Evolutionary conservation across 140 eudicot species (phyloP).

Genomic region (Erigeron philadelphicus): DNA sequence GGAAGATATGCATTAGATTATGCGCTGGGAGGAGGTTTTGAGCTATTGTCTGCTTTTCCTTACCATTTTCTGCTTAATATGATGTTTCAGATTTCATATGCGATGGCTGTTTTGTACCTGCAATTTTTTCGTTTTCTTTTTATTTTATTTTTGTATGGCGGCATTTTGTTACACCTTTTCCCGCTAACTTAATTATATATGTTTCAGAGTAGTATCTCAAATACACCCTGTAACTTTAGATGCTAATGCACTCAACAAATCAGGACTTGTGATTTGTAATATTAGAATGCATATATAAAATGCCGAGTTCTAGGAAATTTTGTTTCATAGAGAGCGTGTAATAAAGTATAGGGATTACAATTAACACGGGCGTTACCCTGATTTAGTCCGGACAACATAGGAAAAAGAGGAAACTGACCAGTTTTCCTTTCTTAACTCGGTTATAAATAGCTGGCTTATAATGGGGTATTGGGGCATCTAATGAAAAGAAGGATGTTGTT

Average conservation of each 20-base stretch:
- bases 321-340: background rate
- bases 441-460: background rate
- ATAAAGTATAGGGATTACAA: background rate
- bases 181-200: background rate
- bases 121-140: background rate
- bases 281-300: background rate
- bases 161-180: background rate
- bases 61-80: background rate
- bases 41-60: conserved; percentile 3
- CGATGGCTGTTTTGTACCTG: background rate
- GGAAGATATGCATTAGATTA: conserved; percentile 12
- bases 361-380: background rate
- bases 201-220: too few species aligned
- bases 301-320: background rate
- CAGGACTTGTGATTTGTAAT: background rate
- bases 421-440: background rate
- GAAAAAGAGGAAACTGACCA: background rate
- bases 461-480: background rate
- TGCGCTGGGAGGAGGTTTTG: conserved; percentile 6
- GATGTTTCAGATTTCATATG: background rate
- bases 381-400: background rate
- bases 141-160: background rate
- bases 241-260: background rate
- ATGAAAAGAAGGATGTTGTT: background rate
- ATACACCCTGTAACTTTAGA: background rate